A percentile compares a stretch with the other conserved stretches of the same genome.
These are phyloP conservation scores for Apiotrichum laibachii DNA, from an alignment of 1,284 basidiomycete species.

Conservation along the genomic window DNA sequence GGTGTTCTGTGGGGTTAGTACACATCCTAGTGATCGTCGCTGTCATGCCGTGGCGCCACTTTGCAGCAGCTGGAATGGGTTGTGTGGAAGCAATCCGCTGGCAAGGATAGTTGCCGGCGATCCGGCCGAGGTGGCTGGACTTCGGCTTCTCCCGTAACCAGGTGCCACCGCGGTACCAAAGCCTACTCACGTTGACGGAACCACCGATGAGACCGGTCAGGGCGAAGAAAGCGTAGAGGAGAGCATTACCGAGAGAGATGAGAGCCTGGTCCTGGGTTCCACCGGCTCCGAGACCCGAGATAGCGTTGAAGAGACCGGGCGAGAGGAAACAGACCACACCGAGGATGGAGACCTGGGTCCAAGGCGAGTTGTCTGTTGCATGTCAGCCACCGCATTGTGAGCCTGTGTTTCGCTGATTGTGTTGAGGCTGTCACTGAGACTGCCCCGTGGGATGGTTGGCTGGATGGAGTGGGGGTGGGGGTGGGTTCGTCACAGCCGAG, in stretches of 20 bases:
- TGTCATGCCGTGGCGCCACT: no score
- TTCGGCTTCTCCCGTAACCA: no score
- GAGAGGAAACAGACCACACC: slow-evolving; percentile 54
- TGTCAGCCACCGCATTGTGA: slow-evolving; percentile 1
- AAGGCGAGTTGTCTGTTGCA: slow-evolving; percentile 49
- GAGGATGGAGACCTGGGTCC: slow-evolving; percentile 53
- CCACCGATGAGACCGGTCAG: slow-evolving; percentile 48
- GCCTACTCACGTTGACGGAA: slow-evolving; percentile 46
- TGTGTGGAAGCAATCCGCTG: no score
- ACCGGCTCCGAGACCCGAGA: slow-evolving; percentile 55
- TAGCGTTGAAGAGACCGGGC: slow-evolving; percentile 58
- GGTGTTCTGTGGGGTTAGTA: slow-evolving; percentile 32
- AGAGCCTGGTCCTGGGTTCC: slow-evolving; percentile 53
- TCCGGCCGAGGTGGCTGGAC: no score
- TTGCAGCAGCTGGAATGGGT: no score
- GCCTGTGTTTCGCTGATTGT: no score
- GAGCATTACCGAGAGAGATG: slow-evolving; percentile 52
- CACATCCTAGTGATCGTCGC: background rate
- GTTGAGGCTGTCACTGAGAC: no score
- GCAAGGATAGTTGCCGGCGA: no score
- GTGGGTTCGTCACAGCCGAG: no score
- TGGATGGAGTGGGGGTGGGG: no score
- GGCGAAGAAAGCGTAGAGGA: slow-evolving; percentile 56
- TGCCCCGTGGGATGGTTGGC: no score
- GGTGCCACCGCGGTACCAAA: no score